Evolutionary conservation across 2,329 filamentous ascomycete species (phyloP), one percentile per base, ranked within the genome.

Genomic region (Pestalotiopsis sp.): DNA sequence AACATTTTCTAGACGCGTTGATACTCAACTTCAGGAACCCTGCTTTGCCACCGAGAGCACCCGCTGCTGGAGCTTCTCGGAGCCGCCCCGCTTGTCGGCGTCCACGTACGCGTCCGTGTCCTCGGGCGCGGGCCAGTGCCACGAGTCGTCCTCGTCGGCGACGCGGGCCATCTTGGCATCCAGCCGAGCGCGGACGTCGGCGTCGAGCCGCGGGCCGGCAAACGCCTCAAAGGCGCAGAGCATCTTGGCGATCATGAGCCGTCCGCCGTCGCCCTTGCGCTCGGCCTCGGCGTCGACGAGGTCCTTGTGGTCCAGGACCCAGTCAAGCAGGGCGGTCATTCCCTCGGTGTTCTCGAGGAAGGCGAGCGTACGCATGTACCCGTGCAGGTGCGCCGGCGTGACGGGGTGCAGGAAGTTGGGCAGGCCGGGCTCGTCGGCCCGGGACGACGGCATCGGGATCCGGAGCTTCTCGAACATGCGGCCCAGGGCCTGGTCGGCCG

Each of bases 281-380:
- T 75, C 72, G 36, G 78, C 78, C 69, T 80, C 78, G 9, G 75
- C 66, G 66, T 83, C 78, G 23, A 82, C 73, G 62, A 79, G 74
- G 36, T 74, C 71, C 68, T 83, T 76, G 66, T 89, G 79, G 27
- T 78, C 72, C 0, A 86, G 78, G 72, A 91, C 86, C 90, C 90
- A 94, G 38, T 80, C 77, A 14, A 91, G 78, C 4, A 91, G 78
- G 4, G 80, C 80, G 4, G 86, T 83, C 76, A 93, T 88, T 64
- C 86, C 88, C 2, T 85, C 80, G 63, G 83, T 83, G 71, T 93
- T 89, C 45, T 85, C 86, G n/a, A 89, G 78, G 66, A 86, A 84
- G 1, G 87, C 91, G 25, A 94, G 80, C 1, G 88, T 84, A 61
- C 90, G 85, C 76, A 94, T 84, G 75, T 92, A 92, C 2, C 83